A percentile compares a stretch with the other conserved stretches of the same genome.
Evolutionary conservation across 768 basidiomycete genomes (phyloP).

Genomic region (Pleurotus ostreatus): DNA sequence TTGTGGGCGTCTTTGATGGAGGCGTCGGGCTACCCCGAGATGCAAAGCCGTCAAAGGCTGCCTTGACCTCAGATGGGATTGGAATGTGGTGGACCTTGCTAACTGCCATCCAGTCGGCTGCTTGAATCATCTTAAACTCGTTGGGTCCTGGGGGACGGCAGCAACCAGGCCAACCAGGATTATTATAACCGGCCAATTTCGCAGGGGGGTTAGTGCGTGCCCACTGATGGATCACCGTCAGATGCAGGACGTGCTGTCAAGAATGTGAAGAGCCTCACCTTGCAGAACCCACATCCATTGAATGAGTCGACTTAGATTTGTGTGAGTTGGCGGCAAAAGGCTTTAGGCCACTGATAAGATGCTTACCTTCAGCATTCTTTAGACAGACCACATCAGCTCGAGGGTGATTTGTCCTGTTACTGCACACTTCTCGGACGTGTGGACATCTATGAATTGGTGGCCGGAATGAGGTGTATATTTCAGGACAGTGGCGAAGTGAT

Average conservation of each 20-base stretch:
- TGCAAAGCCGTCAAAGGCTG: conserved; percentile 54
- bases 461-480: conserved; percentile 16
- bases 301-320: conserved; percentile 62
- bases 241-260: conserved; percentile 15
- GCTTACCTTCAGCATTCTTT: conserved; percentile 83
- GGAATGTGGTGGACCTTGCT: conserved; percentile 69
- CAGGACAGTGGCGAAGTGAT: conserved; percentile 10
- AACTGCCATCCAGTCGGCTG: conserved; percentile 80
- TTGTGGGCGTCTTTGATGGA: conserved; percentile 20
- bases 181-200: conserved; percentile 55
- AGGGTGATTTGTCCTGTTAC: conserved; percentile 71
- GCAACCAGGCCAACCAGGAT: conserved; percentile 86
- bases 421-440: conserved; percentile 70
- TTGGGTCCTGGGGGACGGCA: conserved; percentile 66
- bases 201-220: conserved; percentile 54
- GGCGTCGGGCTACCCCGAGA: conserved; percentile 31
- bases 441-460: conserved; percentile 54
- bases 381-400: conserved; percentile 74
- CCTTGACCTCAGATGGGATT: conserved; percentile 70
- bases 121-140: conserved; percentile 61
- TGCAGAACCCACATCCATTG: conserved; percentile 89
- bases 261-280: conserved; percentile 43
- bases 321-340: conserved; percentile 15
- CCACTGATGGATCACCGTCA: conserved; percentile 50
- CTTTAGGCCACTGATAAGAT: conserved; percentile 11